Conservation (phyloP, 2,329 filamentous ascomycete genomes). For the Sclerotiophoma versabilis region DNA sequence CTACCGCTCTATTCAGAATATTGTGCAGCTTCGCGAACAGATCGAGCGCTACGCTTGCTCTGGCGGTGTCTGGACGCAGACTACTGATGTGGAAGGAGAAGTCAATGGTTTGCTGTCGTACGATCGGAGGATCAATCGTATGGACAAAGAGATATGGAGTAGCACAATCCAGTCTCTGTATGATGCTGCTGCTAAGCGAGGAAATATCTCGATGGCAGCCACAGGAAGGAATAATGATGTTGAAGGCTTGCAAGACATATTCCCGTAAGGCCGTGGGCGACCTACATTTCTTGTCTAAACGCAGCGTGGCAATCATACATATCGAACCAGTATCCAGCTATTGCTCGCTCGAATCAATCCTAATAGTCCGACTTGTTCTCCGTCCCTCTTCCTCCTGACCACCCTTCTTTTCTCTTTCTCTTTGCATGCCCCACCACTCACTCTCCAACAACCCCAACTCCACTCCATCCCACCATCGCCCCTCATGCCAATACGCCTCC, state of each 20-base stretch:
- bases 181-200: constrained; percentile 51
- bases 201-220: constrained; percentile 4
- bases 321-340: too few relatives aligned
- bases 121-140: constrained; percentile 67
- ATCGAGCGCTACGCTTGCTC: constrained; percentile 66
- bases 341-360: not conserved
- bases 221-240: constrained; percentile 1
- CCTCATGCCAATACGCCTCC: constrained; percentile 54
- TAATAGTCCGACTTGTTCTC: constrained; percentile 8
- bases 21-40: constrained; percentile 58
- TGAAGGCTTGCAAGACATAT: constrained; percentile 3
- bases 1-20: constrained; percentile 65
- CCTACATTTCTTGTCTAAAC: too few relatives aligned
- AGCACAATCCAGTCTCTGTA: constrained; percentile 67
- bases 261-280: not conserved
- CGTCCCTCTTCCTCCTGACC: not conserved
- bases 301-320: too few relatives aligned
- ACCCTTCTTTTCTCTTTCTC: not conserved
- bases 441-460: constrained; percentile 38
- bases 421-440: constrained; percentile 33
- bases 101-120: constrained; percentile 76
- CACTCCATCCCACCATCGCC: constrained; percentile 48
- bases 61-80: constrained; percentile 76
- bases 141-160: constrained; percentile 66
- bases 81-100: constrained; percentile 76